Base-by-base conservation (phyloP, 371 early-diverging fungal species). In the Mucor piriformis region DNA sequence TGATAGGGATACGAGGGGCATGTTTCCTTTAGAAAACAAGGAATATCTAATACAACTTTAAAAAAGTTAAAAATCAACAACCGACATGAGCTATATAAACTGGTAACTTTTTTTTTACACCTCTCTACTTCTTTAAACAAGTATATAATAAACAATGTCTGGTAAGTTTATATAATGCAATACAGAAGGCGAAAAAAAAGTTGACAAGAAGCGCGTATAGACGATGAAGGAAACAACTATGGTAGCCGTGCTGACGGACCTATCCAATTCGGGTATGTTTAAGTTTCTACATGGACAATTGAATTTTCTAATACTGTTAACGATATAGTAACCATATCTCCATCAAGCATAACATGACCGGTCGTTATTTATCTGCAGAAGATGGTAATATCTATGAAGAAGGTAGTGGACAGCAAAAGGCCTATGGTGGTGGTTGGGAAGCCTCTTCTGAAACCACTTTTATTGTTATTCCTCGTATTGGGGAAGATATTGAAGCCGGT, bases 301-400 rank as follows among this genome's bases (percentile, higher is more conserved):
- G 3, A 24, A 11, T 44, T 44, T 13, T 44, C 21, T 16, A 29
- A 29, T 6, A 0, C 29, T 8, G 8, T 29, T 8, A 29, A 29
- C 29, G 6, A 4, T 6, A 6, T 29, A 29, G 51, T 3, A 42
- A 51, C 25, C 43, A 46, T 16, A 56, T 63, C 25, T 42, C 77
- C 51, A 67, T 87, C 13, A 83, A 85, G 66, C 87, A 87, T 59
- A 73, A 70, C 60, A 79, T 77, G 58, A 83, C 85, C 3, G 84
- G 82, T 20, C 75, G 83, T 35, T 83, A 72, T 64, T 64, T 87
- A 59, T 70, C 73, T 23, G 74, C 82, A 20, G 57, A 59, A 55
- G 59, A 37, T 1, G 63, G 59, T 18, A 50, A 43, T 25, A 54
- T 59, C 48, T 77, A 84, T 25, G 61, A 70, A 42, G 52, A 67